Evolutionary conservation across 2,329 filamentous ascomycete genomes (phyloP), one percentile per base, ranked within the genome.

Genomic region (Thielaviopsis musarum): DNA sequence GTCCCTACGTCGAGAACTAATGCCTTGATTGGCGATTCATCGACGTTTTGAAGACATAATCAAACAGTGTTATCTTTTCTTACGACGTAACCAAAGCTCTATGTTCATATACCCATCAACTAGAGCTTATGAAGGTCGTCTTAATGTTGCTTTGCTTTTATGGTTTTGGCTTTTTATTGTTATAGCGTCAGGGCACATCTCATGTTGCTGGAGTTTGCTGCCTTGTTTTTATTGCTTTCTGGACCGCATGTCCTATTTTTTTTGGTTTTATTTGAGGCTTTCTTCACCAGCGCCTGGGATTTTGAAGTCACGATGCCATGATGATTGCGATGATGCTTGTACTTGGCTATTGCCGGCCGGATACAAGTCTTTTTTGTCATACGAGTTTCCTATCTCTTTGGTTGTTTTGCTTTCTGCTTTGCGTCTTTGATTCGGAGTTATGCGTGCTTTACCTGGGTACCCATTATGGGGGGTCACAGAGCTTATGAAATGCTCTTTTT

Each of bases 1-100:
- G 59, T 28, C 38, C 48, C 24, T 30, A 56, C 13, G 17, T 30
- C 7, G 56, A 58, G 21, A 51, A 57, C 17, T 58, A 56, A 59
- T 49, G 45, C 45, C 45, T 21, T 1, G 4, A 21, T 49, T 49
- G 45, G 45, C n/a, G n/a, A 49, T 49, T 49, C 45, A 19, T 49
- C n/a, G 45, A 49, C n/a, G 45, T 21, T 19, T 17, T 19, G 45
- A 49, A n/a, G 45, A 21, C 45, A 49, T 49, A 49, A 49, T 49
- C n/a, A 19, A 6, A 48, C 17, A 49, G 13, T 49, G 19, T 49
- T 49, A 45, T 49, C n/a, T 49, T 21, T 49, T 21, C 9, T 49
- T 21, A 49, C 45, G 45, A 49, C 45, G 5, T 5, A 49, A 21
- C 45, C 45, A 12, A 49, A 49, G 45, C 45, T 49, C n/a, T 49